These are phyloP conservation scores for Russula virescens DNA, from an alignment of 768 basidiomycete genomes.

Conservation along the genomic window DNA sequence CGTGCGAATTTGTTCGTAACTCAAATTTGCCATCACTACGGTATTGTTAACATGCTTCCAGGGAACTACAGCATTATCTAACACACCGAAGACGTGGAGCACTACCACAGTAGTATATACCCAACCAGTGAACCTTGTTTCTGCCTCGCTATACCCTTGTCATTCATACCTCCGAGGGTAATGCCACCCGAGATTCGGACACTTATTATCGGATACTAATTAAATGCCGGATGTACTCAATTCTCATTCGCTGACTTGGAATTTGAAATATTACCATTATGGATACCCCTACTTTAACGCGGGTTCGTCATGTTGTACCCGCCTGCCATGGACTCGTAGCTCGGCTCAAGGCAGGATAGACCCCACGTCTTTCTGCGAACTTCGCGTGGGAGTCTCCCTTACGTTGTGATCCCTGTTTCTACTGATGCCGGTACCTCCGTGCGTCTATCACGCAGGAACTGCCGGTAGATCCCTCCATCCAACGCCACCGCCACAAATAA, in stretches of 20 bases:
- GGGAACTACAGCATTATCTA: neutral
- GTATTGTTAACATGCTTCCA: neutral
- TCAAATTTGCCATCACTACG: neutral
- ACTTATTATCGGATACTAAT: too few relatives aligned
- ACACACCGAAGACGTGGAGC: neutral
- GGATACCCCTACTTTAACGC: too few relatives aligned
- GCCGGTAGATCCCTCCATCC: neutral
- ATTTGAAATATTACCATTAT: neutral
- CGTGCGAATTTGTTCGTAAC: neutral
- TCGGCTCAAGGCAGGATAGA: neutral
- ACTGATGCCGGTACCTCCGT: neutral
- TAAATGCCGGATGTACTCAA: neutral
- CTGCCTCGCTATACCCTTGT: neutral
- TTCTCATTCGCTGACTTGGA: too few relatives aligned
- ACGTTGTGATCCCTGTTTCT: neutral
- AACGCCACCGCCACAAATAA: constrained; percentile 3
- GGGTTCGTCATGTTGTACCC: neutral
- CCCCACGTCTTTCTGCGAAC: neutral
- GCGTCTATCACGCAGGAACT: neutral
- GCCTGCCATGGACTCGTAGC: too few relatives aligned
- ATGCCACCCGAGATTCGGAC: too few relatives aligned
- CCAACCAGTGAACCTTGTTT: neutral
- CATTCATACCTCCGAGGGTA: neutral
- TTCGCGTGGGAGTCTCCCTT: neutral
- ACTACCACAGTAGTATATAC: neutral